phyloP scores from a whole-genome alignment of 1,139 yeast genomes.

The Magnusiomyces fungicola region DNA sequence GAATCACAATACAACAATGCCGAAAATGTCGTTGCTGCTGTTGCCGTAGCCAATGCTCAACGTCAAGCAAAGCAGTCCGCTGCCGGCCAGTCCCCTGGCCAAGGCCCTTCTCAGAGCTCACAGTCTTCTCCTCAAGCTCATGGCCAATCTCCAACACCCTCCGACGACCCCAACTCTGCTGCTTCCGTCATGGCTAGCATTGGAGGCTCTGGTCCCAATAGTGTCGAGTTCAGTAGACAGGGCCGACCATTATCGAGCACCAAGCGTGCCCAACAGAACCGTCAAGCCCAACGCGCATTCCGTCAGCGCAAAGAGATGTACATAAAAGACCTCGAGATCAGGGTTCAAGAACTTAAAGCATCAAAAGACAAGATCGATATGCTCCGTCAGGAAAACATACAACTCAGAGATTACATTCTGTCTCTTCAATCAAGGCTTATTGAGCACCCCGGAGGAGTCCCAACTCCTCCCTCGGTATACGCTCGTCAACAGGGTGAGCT shows the following conservation, averaged over 20 bases:
- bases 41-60: constrained; percentile 15
- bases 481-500: constrained; percentile 20
- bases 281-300: constrained; percentile 85
- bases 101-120: too few species aligned
- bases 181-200: too few species aligned
- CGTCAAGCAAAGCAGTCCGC: too few species aligned
- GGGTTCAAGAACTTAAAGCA: constrained; percentile 53
- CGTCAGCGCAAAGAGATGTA: constrained; percentile 72
- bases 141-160: too few species aligned
- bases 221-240: constrained; percentile 20
- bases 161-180: too few species aligned
- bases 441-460: constrained; percentile 38
- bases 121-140: too few species aligned
- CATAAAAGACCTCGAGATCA: constrained; percentile 66
- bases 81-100: too few species aligned
- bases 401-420: constrained; percentile 64
- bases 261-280: constrained; percentile 81
- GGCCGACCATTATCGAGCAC: constrained; percentile 54
- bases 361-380: constrained; percentile 57
- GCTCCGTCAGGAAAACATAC: constrained; percentile 59
- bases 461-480: constrained; percentile 40
- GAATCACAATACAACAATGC: constrained; percentile 11
- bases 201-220: not conserved
- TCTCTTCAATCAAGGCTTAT: constrained; percentile 62
- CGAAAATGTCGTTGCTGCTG: constrained; percentile 14